Evolutionary conservation across 139 green algal genomes (phyloP), one percentile per base, ranked within the genome.

Genomic region (Marvania coccoides): DNA sequence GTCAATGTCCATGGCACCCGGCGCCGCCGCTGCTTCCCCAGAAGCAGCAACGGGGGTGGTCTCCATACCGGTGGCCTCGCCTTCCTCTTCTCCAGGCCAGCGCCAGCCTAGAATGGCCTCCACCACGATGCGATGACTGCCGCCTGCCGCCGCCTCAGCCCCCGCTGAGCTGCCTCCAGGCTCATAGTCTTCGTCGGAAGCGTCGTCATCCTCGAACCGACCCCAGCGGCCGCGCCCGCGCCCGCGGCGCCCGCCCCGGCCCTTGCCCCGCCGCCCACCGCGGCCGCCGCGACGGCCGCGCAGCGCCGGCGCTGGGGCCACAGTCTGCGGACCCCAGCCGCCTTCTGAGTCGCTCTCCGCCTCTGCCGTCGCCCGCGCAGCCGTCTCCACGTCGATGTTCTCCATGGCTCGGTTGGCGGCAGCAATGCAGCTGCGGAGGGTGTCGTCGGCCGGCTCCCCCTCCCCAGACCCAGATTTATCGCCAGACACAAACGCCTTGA

Each of bases 101-200:
- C 87, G 74, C 85, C 87, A 94, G 5, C 79, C 87, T 26, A 86
- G 65, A 47, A 94, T 87, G 26, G 60, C 36, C 66, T 91, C 87
- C 51, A 94, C 83, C 4, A 76, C 45, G 3, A 76, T 77, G 40
- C 45, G 61, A 42, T 67, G 61, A 28, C 24, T 33, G 46, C 23
- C 5, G 24, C 28, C 51, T 46, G 35, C 58, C 4, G 33, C 55
- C 45, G 28, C 45, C 48, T 34, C 37, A 12, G 47, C 46, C 6
- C 12, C 40, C 23, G 15, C 70, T 35, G 47, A 39, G 48, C 70
- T 34, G 65, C 42, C 34, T 6, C 73, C 48, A 0, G 53, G 60
- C 61, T 74, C 72, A 47, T 76, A 72, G 12, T 85, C 81, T 10
- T 71, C 73, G 38, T 88, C 78, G 4, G 56, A 75, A 35, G 51